Conservation (phyloP, 202 grass and related monocot species). For the Schoenoplectus triqueter region DNA sequence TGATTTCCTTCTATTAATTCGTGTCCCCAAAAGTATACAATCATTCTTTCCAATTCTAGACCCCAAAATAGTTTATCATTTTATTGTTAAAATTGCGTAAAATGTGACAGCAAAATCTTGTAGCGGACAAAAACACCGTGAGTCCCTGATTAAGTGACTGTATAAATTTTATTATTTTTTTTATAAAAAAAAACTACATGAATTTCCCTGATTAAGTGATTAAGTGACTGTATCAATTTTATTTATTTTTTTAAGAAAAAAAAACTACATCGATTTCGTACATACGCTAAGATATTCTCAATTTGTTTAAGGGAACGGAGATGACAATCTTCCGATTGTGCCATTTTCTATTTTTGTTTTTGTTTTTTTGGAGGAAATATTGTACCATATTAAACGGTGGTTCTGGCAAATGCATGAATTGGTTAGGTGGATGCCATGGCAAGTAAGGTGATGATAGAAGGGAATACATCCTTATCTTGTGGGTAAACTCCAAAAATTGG, state of each 20-base stretch:
- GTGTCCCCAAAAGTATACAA: too few relatives aligned
- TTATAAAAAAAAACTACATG: too few relatives aligned
- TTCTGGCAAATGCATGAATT: constrained; percentile 36
- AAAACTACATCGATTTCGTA: not conserved
- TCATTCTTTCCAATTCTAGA: not conserved
- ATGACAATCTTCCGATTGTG: not conserved
- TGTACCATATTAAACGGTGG: constrained; percentile 18
- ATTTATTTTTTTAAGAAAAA: too few relatives aligned
- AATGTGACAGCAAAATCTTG: not conserved
- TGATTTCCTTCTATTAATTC: not conserved
- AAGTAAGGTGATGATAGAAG: not conserved
- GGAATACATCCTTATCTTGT: constrained; percentile 23
- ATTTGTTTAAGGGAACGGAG: constrained; percentile 3
- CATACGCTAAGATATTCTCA: not conserved
- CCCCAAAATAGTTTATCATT: constrained; percentile 5
- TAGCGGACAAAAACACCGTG: not conserved
- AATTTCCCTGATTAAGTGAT: too few relatives aligned
- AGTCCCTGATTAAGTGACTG: not conserved
- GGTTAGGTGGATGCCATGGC: constrained; percentile 28
- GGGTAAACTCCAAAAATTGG: constrained; percentile 32
- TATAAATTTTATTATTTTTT: not conserved
- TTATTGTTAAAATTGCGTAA: not conserved
- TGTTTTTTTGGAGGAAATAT: too few relatives aligned
- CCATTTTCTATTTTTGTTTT: too few relatives aligned
- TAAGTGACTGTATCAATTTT: too few relatives aligned